A percentile compares a stretch with the other conserved stretches of the same genome.
These are phyloP conservation scores for Aspergillus sergii DNA, from an alignment of 2,329 filamentous ascomycete genomes.

Conservation along the genomic window DNA sequence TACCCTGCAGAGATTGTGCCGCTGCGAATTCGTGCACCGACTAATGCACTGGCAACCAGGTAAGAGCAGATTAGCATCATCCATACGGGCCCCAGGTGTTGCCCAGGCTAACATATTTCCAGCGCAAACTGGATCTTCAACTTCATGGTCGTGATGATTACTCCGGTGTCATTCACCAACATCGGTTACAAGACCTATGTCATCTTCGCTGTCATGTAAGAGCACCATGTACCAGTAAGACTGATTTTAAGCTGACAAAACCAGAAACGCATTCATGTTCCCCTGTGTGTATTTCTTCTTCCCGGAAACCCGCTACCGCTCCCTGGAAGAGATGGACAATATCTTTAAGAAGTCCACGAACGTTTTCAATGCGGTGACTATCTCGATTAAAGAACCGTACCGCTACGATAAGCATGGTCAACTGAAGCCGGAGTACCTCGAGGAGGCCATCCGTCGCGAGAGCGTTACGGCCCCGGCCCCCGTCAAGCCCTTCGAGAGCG, in stretches of 20 bases:
- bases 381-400: constrained; percentile 55
- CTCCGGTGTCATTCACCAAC: constrained; percentile 60
- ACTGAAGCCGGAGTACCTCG: constrained; percentile 52
- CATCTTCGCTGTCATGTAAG: constrained; percentile 58
- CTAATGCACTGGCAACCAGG: constrained; percentile 66
- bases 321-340: constrained; percentile 70
- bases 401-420: constrained; percentile 62
- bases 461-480: constrained; percentile 15
- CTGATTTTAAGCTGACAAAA: constrained; percentile 57
- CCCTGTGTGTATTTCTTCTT: constrained; percentile 64
- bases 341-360: constrained; percentile 61
- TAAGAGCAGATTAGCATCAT: constrained; percentile 54
- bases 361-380: constrained; percentile 51
- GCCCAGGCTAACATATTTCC: constrained; percentile 52
- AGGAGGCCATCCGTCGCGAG: constrained; percentile 35
- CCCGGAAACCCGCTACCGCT: constrained; percentile 61
- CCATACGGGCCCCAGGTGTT: constrained; percentile 62
- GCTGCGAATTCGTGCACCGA: constrained; percentile 61
- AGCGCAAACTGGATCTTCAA: constrained; percentile 63
- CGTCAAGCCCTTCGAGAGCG: constrained; percentile 25
- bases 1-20: constrained; percentile 55
- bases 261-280: constrained; percentile 57
- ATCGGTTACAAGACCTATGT: constrained; percentile 60
- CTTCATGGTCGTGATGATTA: constrained; percentile 68
- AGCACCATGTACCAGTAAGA: constrained; percentile 7